Evolutionary conservation across 2,329 filamentous ascomycete species (phyloP), one percentile per base, ranked within the genome.

Genomic region (Pseudogymnoascus sp.): DNA sequence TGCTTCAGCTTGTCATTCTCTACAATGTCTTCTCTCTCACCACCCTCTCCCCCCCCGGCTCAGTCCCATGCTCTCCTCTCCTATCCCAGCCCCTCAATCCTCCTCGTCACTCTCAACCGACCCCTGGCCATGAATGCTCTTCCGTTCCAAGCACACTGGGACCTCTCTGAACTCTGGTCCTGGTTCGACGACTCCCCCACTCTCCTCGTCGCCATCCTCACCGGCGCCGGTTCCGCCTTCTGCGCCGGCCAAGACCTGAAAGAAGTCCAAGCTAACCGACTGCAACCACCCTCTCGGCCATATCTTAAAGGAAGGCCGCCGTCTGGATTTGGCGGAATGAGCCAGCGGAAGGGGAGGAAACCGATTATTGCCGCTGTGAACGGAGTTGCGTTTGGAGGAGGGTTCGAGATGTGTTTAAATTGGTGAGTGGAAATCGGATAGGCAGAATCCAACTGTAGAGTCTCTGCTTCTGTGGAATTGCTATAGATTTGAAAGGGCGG

Each of bases 351-450:
- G 11, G 85, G 85, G 0, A 85, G 84, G 75, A 86, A 86, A 72
- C 83, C 83, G 1, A 77, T 86, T 53, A 82, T 86, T 69, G 82
- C 82, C 7, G 83, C 83, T 1, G 81, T 85, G 2, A 86, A 85
- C 72, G 83, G 83, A 0, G 78, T 80, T 65, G 81, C 82, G 1
- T 74, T 84, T 56, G 83, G 83, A 0, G 83, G 83, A 3, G 83
- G 83, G 0, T 84, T 84, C 66, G 83, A 85, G 72, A 81, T 83
- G 67, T 77, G 78, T 7, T 72, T 83, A 62, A 82, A 82, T 60
- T 84, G 80, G 81, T 37, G 83, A 71, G 37, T 25, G n/a, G n/a
- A 34, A 36, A 25, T 9, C 18, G 31, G 31, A 36, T 18, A 60
- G n/a, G 21, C 21, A n/a, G 28, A 31, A 31, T 31, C 28, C 42